These are phyloP conservation scores for Allantophomopsis lycopodina DNA, from an alignment of 2,329 filamentous ascomycete species.

Conservation along the genomic window DNA sequence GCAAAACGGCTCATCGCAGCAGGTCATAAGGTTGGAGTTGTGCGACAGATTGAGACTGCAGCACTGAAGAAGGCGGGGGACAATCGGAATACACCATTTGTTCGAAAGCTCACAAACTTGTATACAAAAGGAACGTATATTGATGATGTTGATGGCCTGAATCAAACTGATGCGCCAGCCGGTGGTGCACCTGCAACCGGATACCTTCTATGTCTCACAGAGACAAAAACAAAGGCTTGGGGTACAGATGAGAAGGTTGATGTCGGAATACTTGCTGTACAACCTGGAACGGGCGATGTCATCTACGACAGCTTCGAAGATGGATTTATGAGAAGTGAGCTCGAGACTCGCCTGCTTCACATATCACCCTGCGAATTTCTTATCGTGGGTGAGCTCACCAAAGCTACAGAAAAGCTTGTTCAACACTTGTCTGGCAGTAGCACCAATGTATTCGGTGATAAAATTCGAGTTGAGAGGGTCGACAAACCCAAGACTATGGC, in stretches of 20 bases:
- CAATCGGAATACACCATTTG: slow-evolving; percentile 85
- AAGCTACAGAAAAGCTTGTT: slow-evolving; percentile 83
- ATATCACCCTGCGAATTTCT: slow-evolving; percentile 94
- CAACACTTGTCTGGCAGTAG: slow-evolving; percentile 80
- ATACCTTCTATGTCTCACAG: slow-evolving; percentile 88
- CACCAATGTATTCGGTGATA: slow-evolving; percentile 85
- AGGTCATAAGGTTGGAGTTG: slow-evolving; percentile 91
- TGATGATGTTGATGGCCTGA: slow-evolving; percentile 77
- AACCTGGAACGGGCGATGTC: slow-evolving; percentile 90
- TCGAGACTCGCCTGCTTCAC: slow-evolving; percentile 89
- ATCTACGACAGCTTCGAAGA: slow-evolving; percentile 95
- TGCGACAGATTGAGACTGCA: slow-evolving; percentile 87
- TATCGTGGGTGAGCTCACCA: slow-evolving; percentile 80
- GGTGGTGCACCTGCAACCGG: slow-evolving; percentile 54
- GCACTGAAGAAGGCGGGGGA: slow-evolving; percentile 91
- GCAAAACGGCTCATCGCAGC: slow-evolving; percentile 85
- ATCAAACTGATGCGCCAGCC: slow-evolving; percentile 37
- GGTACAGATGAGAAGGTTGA: slow-evolving; percentile 90
- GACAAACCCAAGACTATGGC: slow-evolving; percentile 68
- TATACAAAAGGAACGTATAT: slow-evolving; percentile 98
- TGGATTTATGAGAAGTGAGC: slow-evolving; percentile 91
- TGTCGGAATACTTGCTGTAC: slow-evolving; percentile 84
- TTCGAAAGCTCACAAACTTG: slow-evolving; percentile 84
- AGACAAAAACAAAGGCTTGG: slow-evolving; percentile 63
- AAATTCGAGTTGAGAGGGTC: slow-evolving; percentile 71